These are phyloP conservation scores for Suhomyces anneliseae DNA, from an alignment of 1,139 yeast species.

Conservation along the genomic window DNA sequence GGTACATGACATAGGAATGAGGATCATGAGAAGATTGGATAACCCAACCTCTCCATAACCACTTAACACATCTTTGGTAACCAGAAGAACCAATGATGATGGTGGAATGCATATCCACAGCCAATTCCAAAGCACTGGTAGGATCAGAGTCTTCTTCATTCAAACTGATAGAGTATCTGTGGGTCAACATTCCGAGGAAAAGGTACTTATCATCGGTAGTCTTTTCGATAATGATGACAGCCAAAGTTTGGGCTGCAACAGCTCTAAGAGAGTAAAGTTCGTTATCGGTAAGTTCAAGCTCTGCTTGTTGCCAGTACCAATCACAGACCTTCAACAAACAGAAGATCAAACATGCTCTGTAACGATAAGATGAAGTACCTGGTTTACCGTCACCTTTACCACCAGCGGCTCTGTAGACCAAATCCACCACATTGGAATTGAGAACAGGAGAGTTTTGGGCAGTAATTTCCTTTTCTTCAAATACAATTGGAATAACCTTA, in stretches of 20 bases:
- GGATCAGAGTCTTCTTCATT: constrained; percentile 65
- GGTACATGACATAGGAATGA: constrained; percentile 63
- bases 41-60: constrained; percentile 96
- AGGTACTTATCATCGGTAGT: constrained; percentile 61
- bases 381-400: constrained; percentile 64
- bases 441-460: constrained; percentile 63
- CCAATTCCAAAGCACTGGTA: constrained; percentile 73
- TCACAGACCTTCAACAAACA: constrained; percentile 71
- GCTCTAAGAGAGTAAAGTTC: constrained; percentile 63
- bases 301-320: constrained; percentile 71
- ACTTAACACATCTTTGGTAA: constrained; percentile 79
- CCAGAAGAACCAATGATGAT: constrained; percentile 76
- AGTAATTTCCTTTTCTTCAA: constrained; percentile 50
- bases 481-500: constrained; percentile 63
- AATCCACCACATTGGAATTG: constrained; percentile 54
- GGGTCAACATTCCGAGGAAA: constrained; percentile 76
- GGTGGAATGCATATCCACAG: constrained; percentile 84
- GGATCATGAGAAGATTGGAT: constrained; percentile 74
- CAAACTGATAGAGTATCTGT: constrained; percentile 65
- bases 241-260: constrained; percentile 68
- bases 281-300: constrained; percentile 65
- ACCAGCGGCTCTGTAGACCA: constrained; percentile 77
- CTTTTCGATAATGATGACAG: constrained; percentile 65
- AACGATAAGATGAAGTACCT: constrained; percentile 60
- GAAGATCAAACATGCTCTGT: constrained; percentile 67